phyloP scores from a whole-genome alignment of 2,329 filamentous ascomycete genomes.

The Cercospora janseana region DNA sequence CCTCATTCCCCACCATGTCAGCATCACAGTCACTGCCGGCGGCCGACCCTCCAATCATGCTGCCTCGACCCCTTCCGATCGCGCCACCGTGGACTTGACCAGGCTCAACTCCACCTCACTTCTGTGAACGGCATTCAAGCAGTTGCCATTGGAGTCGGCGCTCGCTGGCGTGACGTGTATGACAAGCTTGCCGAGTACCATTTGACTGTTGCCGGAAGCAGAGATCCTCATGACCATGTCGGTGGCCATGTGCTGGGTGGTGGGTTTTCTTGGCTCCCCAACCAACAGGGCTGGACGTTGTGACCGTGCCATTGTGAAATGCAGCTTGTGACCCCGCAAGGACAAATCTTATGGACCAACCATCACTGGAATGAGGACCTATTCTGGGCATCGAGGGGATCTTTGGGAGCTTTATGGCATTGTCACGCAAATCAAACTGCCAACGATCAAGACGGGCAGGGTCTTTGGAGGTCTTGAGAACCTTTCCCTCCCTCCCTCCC shows the following conservation, averaged over 20 bases:
- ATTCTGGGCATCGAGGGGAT: constrained; percentile 33
- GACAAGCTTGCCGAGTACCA: constrained; percentile 41
- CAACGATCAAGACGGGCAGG: constrained; percentile 24
- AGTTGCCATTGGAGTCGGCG: constrained; percentile 22
- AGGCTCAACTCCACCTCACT: constrained; percentile 15
- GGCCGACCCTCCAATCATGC: constrained; percentile 30
- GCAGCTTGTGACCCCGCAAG: constrained; percentile 30
- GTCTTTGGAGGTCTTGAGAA: constrained; percentile 31
- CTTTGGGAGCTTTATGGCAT: constrained; percentile 28
- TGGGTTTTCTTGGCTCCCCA: constrained; percentile 52
- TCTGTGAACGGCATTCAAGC: constrained; percentile 4
- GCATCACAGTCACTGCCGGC: constrained; percentile 31
- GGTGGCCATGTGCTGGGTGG: constrained; percentile 47
- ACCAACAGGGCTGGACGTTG: constrained; percentile 51
- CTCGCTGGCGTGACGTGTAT: constrained; percentile 40
- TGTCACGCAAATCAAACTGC: constrained; percentile 30
- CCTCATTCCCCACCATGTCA: constrained; percentile 21
- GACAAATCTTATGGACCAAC: constrained; percentile 25
- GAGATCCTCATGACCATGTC: constrained; percentile 47
- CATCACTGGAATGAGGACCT: constrained; percentile 26
- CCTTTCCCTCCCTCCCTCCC: constrained; percentile 21
- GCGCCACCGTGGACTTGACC: constrained; percentile 33
- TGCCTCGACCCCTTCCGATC: constrained; percentile 29
- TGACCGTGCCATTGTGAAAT: constrained; percentile 33
- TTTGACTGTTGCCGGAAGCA: constrained; percentile 47